These are phyloP conservation scores for Fermentozyma sake DNA, from an alignment of 1,139 yeast species.

Conservation along the genomic window DNA sequence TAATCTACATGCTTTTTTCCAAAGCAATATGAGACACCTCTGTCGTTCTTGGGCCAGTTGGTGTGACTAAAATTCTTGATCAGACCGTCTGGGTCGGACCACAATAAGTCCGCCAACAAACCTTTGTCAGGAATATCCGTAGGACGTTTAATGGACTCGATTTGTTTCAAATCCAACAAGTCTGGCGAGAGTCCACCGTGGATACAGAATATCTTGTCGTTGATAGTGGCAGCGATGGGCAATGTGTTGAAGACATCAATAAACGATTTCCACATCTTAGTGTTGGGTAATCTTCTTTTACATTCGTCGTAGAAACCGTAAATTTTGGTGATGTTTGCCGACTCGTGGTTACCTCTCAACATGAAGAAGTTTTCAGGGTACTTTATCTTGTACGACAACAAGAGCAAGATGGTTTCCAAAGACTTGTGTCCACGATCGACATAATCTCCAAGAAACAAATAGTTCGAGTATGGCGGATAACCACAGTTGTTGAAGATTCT, in stretches of 20 bases:
- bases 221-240: conserved; percentile 84
- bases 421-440: conserved; percentile 86
- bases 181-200: conserved; percentile 90
- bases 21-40: conserved; percentile 84
- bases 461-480: conserved; percentile 74
- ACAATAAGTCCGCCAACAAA: conserved; percentile 70
- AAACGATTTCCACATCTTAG: conserved; percentile 68
- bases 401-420: conserved; percentile 67
- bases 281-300: conserved; percentile 60
- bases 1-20: conserved; percentile 69
- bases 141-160: conserved; percentile 69
- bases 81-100: conserved; percentile 83
- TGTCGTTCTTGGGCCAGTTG: conserved; percentile 79
- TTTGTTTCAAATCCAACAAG: conserved; percentile 59
- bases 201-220: conserved; percentile 80
- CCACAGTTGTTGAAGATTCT: conserved; percentile 76
- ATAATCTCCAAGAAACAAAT: conserved; percentile 77
- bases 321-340: conserved; percentile 77
- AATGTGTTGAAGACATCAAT: conserved; percentile 81
- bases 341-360: conserved; percentile 82
- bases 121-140: conserved; percentile 88
- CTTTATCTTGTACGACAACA: conserved; percentile 72
- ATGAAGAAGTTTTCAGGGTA: conserved; percentile 81
- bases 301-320: conserved; percentile 89
- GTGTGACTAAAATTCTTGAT: conserved; percentile 36